A percentile compares a stretch with the other conserved stretches of the same genome.
Conservation (phyloP, 2,329 filamentous ascomycete genomes). For the Pseudogymnoascus pannorum region DNA sequence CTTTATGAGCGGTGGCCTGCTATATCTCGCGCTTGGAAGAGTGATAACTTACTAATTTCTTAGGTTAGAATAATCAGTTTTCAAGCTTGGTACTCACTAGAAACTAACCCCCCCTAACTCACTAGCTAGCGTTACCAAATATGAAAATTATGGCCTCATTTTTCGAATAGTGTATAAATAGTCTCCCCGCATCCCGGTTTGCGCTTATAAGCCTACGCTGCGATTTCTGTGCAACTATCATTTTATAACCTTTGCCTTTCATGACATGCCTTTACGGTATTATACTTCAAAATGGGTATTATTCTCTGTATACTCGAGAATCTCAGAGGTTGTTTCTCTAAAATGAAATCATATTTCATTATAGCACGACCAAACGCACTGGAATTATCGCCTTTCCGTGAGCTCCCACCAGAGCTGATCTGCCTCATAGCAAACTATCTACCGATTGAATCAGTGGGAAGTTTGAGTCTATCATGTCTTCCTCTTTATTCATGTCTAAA, state of each 20-base stretch:
- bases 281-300: neutral
- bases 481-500: slow-evolving; percentile 9
- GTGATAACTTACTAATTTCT: neutral
- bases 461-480: slow-evolving; percentile 10
- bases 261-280: too few relatives aligned
- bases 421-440: slow-evolving; percentile 13
- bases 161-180: neutral
- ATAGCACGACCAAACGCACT: too few relatives aligned
- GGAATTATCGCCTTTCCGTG: slow-evolving; percentile 5
- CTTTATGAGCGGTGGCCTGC: too few relatives aligned
- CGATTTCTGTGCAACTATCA: too few relatives aligned
- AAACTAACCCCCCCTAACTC: neutral
- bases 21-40: too few relatives aligned
- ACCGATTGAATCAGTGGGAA: slow-evolving; percentile 10
- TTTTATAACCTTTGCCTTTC: too few relatives aligned
- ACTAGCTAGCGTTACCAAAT: neutral
- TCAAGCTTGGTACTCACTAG: neutral
- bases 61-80: neutral
- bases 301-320: neutral
- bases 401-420: slow-evolving; percentile 14
- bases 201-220: neutral
- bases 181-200: neutral
- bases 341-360: too few relatives aligned
- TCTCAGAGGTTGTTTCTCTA: too few relatives aligned
- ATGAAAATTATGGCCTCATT: neutral